These are phyloP conservation scores for Pythium dissotocum DNA, from an alignment of 352 stramenopile species.

Conservation along the genomic window DNA sequence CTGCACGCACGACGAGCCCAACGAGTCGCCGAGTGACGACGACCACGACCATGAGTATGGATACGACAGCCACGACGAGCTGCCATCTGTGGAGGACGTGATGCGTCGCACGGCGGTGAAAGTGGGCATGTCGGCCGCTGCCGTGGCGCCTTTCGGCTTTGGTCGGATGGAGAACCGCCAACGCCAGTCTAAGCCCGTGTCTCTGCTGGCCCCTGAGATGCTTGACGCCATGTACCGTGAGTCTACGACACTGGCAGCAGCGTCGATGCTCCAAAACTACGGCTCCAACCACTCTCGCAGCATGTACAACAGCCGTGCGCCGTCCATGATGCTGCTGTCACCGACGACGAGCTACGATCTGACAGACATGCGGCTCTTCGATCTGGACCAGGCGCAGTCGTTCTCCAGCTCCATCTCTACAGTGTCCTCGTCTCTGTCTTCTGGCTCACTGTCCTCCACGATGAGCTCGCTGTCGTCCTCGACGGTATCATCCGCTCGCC, in stretches of 20 bases:
- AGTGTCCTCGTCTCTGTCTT: constrained; percentile 24
- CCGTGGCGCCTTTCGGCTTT: constrained; percentile 10
- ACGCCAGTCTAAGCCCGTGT: constrained; percentile 15
- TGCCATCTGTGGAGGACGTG: constrained; percentile 20
- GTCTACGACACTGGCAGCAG: constrained; percentile 1
- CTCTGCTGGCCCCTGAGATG: constrained; percentile 16
- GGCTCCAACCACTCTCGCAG: constrained; percentile 10
- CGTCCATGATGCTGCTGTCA: constrained; percentile 24
- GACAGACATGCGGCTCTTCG: constrained; percentile 16
- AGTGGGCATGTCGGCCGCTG: not conserved
- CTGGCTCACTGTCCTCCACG: constrained; percentile 17
- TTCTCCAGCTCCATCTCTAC: constrained; percentile 25
- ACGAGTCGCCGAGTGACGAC: not conserved
- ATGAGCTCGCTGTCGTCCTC: constrained; percentile 13
- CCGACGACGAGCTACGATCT: constrained; percentile 17
- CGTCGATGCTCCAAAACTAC: not conserved
- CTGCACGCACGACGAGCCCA: not conserved
- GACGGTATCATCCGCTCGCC: not conserved
- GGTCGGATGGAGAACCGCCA: not conserved
- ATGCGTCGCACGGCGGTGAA: constrained; percentile 22
- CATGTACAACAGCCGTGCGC: constrained; percentile 5
- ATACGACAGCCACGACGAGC: constrained; percentile 17
- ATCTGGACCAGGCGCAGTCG: constrained; percentile 16
- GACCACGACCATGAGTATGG: not conserved
- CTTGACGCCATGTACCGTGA: constrained; percentile 19